Base-by-base conservation (phyloP, 163 green algal genomes). In the Scenedesmus sp. region DNA sequence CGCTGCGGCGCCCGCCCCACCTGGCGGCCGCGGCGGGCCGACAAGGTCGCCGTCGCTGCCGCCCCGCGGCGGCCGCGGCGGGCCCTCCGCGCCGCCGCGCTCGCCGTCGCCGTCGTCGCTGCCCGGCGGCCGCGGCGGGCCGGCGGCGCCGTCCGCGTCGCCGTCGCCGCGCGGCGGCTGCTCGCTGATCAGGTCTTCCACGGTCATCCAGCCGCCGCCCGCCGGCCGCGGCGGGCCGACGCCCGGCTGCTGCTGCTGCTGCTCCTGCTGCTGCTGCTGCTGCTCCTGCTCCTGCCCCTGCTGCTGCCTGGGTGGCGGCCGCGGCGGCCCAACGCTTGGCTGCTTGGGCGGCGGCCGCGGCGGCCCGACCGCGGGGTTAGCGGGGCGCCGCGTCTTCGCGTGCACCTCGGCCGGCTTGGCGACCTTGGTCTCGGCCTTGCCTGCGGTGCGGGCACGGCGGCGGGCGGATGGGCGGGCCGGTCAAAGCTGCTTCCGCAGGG, bases 341-440 rank as follows among this genome's bases (percentile, higher is more conserved):
- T 74, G 47, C 26, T 53, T 44, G 15, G 22, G 53, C 26, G 50
- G 53, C n/a, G 71, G 75, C 58, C 28, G 10, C 22, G 26, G 81
- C 22, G 54, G 75, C 6, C 29, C 47, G 28, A 69, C 39, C 63
- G 36, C 7, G 4, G 50, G 36, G 4, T 36, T 34, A 20, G 33
- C 31, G 56, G 36, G 13, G 13, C 74, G 74, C 62, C 75, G 74
- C 22, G 74, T 75, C 29, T 70, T 29, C 11, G 69, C 28, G 63
- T 84, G 69, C 28, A 79, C 44, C 15, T 13, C 45, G 2, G 26
- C 60, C 2, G 80, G 64, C 36, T 70, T 60, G 17, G 42, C n/a
- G 24, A 67, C 39, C 18, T 80, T 60, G 15, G 56, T 33, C 22
- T 83, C 70, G 45, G 82, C 71, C 54, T 58, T 60, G 34, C 75